These are phyloP conservation scores for Phytophthora capsici DNA, from an alignment of 352 stramenopile genomes.

Conservation along the genomic window DNA sequence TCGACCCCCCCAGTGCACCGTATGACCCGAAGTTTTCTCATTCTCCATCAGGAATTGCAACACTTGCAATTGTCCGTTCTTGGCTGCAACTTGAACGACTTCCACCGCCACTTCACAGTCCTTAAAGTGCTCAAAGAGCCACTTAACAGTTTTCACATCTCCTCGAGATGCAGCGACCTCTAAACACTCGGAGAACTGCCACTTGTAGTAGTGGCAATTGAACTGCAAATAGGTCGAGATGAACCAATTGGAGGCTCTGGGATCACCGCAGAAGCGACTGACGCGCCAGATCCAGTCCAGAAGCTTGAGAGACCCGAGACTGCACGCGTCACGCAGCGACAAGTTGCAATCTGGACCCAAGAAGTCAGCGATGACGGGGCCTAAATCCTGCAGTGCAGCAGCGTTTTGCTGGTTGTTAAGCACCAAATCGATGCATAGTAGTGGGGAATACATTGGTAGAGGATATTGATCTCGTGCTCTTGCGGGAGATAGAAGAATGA, in stretches of 20 bases:
- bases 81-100: slow-evolving; percentile 18
- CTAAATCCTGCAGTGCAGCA: slow-evolving; percentile 11
- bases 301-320: slow-evolving; percentile 10
- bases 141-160: slow-evolving; percentile 11
- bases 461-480: not conserved
- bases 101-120: slow-evolving; percentile 12
- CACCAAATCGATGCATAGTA: slow-evolving; percentile 13
- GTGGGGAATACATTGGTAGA: not conserved
- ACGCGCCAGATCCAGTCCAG: slow-evolving; percentile 21
- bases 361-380: slow-evolving; percentile 11
- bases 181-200: slow-evolving; percentile 24
- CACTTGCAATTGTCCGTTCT: slow-evolving; percentile 5
- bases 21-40: not conserved
- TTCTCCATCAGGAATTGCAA: slow-evolving; percentile 15
- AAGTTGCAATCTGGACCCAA: slow-evolving; percentile 11
- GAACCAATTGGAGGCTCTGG: slow-evolving; percentile 6
- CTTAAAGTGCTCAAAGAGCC: slow-evolving; percentile 21
- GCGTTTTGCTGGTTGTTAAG: not conserved
- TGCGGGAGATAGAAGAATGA: slow-evolving; percentile 11
- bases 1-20: slow-evolving; percentile 21
- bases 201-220: slow-evolving; percentile 19
- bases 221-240: not conserved
- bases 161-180: slow-evolving; percentile 1
- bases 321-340: slow-evolving; percentile 20
- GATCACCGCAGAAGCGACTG: not conserved